phyloP scores from a whole-genome alignment of 805 yeast genomes.

The Yamadazyma sp. region DNA sequence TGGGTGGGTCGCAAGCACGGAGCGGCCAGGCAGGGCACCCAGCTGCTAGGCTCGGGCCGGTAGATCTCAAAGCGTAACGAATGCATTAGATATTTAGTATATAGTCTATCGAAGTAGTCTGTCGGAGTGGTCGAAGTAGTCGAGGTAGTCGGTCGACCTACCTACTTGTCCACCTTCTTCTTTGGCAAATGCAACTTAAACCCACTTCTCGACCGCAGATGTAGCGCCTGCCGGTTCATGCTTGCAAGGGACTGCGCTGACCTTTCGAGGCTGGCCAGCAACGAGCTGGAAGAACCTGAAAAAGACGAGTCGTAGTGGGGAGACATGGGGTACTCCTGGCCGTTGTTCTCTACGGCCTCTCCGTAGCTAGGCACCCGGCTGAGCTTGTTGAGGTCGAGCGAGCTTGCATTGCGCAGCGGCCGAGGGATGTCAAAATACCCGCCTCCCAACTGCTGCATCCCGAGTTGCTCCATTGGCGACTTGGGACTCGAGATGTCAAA shows the following conservation, averaged over 20 bases:
- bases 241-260: slow-evolving; percentile 1
- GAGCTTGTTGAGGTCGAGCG: slow-evolving; percentile 25
- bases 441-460: slow-evolving; percentile 11
- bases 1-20: too few species aligned
- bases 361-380: slow-evolving; percentile 39
- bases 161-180: slow-evolving; percentile 1
- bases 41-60: too few species aligned
- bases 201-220: slow-evolving; percentile 3
- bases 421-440: slow-evolving; percentile 35
- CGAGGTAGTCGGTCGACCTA: too few species aligned
- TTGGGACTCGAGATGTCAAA: slow-evolving; percentile 36
- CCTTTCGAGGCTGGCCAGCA: slow-evolving; percentile 2
- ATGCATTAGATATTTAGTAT: too few species aligned
- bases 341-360: slow-evolving; percentile 41
- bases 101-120: too few species aligned
- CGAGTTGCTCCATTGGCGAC: slow-evolving; percentile 38
- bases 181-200: slow-evolving; percentile 9
- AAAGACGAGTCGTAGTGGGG: slow-evolving; percentile 19
- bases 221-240: slow-evolving; percentile 1
- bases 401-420: neutral
- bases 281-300: slow-evolving; percentile 3
- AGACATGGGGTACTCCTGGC: slow-evolving; percentile 24
- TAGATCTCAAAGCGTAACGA: too few species aligned
- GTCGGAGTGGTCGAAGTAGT: too few species aligned
- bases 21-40: too few species aligned